Evolutionary conservation across 306 rosid species (phyloP), one percentile per base, ranked within the genome.

Genomic region (Prunus mongolica): DNA sequence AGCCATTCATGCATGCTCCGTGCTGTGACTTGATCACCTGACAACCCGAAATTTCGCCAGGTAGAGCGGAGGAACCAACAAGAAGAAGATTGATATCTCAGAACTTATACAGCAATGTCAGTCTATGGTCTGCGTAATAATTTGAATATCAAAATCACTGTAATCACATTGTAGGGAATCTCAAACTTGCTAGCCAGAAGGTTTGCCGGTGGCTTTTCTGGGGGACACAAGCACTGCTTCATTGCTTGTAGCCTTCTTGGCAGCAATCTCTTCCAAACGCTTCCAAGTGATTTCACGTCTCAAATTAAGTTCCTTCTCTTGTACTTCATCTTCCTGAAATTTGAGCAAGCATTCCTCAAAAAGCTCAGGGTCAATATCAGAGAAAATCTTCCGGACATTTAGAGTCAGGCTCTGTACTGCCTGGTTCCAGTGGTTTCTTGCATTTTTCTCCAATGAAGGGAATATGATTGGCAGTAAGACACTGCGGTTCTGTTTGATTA

Each of bases 321-420:
- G 92, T 0, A 87, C 92, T 74, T 95, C 93, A 11, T 83, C 89
- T 86, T 95, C 97, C 77, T 86, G 84, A 78, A 90, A 88, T 60
- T 86, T 90, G 80, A 65, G 80, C 89, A 86, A 69, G 82, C 97
- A 95, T 78, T 92, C 96, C 75, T 95, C 90, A 2, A 82, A 89
- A 76, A 95, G 91, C 77, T 86, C 93, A 4, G 91, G 91, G 64
- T 95, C 97, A 0, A 61, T 71, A 65, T 95, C 97, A 0, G 85
- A 86, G 76, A 95, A 92, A 74, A 92, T 90, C 91, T 92, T 95
- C 69, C 96, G 86, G 28, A 95, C 97, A 19, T 95, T 95, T 62
- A 83, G 65, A 10, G 99, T 95, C 80, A 95, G 82, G 86, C 89
- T 95, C 82, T 91, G 95, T 63, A 95, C 99, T 0, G 99, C 97